Conservation (phyloP, 495 filamentous ascomycete species). For the Neurospora hispaniola region DNA sequence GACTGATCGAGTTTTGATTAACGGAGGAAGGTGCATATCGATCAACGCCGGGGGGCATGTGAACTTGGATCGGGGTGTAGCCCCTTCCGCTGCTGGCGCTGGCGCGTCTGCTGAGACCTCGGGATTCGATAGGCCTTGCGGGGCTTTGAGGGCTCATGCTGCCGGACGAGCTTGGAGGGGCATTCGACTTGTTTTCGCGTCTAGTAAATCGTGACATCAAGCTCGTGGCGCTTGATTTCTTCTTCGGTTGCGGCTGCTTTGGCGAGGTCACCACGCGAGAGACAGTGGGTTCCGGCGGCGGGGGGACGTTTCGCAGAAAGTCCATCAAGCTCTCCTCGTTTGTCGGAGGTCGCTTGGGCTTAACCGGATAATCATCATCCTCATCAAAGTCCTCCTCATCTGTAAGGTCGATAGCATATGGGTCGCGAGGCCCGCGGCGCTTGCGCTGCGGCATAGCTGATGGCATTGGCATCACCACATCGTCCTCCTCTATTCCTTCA, state of each 20-base stretch:
- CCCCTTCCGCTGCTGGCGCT: slow-evolving; percentile 15
- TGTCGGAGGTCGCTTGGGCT: slow-evolving; percentile 25
- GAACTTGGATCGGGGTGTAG: slow-evolving; percentile 40
- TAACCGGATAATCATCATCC: slow-evolving; percentile 19
- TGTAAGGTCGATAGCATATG: slow-evolving; percentile 81
- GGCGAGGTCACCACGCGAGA: slow-evolving; percentile 25
- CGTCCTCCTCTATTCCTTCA: slow-evolving; percentile 27
- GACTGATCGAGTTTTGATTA: too few relatives aligned
- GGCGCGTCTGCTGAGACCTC: slow-evolving; percentile 24
- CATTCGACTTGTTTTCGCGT: slow-evolving; percentile 13
- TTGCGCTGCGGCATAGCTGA: slow-evolving; percentile 48
- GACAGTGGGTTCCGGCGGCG: slow-evolving; percentile 46
- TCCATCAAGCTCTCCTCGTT: slow-evolving; percentile 74
- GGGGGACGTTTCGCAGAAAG: slow-evolving; percentile 75
- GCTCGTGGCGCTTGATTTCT: slow-evolving; percentile 48
- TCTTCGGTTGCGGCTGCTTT: slow-evolving; percentile 37
- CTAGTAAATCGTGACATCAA: slow-evolving; percentile 55
- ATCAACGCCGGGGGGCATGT: slow-evolving; percentile 22
- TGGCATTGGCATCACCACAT: slow-evolving; percentile 23
- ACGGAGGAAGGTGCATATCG: slow-evolving; percentile 14
- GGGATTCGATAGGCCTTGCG: slow-evolving; percentile 19
- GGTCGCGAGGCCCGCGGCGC: slow-evolving; percentile 69
- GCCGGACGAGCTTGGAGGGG: slow-evolving; percentile 1
- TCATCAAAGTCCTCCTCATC: slow-evolving; percentile 65
- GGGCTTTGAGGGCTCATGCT: slow-evolving; percentile 5